Base-by-base conservation (phyloP, 139 green algal genomes). In the Chlamydomonas sphaeroides region DNA sequence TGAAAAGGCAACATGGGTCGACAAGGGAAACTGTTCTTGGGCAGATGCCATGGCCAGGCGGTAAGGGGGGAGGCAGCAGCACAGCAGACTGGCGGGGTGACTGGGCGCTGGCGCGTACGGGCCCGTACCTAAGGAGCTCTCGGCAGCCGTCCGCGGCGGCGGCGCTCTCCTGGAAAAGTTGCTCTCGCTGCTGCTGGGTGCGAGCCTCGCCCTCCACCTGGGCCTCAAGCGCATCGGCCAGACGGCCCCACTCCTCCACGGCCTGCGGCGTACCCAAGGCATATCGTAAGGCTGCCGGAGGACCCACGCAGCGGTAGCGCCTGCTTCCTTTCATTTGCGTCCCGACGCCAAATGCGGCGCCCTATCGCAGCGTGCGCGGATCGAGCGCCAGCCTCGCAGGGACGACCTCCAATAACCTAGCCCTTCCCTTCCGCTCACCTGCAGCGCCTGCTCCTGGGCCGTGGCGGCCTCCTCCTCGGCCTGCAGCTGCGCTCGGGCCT, bases 401-500 rank as follows among this genome's bases (percentile, higher is more conserved):
- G 10, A 28, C n/a, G n/a, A n/a, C n/a, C n/a, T 76, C 84, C 15
- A 42, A 59, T 62, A 83, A 42, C 36, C 72, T 36, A 5, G 33
- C 51, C 23, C n/a, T 74, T 45, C 5, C 56, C 53, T 1, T n/a
- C 68, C 2, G 45, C 67, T 39, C 86, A 80, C 74, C 35, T 80
- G 78, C 81, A 90, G 66, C 33, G 73, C 57, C 32, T 56, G n/a
- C 11, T 82, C 51, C 42, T 85, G 68, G 10, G 8, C 28, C 25
- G 41, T 62, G 1, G 88, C 18, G 5, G 80, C 57, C 8, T 35
- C 51, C 5, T 83, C 85, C 49, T 84, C 73, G 32, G 36, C 71
- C 42, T 65, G 41, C 68, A 91, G 56, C 53, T 68, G 30, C 25
- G 25, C 41, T 20, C 53, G 28, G 66, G 71, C 84, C 78, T 70